phyloP scores from a whole-genome alignment of 2,329 filamentous ascomycete species.

The Pseudocercospora vitis region DNA sequence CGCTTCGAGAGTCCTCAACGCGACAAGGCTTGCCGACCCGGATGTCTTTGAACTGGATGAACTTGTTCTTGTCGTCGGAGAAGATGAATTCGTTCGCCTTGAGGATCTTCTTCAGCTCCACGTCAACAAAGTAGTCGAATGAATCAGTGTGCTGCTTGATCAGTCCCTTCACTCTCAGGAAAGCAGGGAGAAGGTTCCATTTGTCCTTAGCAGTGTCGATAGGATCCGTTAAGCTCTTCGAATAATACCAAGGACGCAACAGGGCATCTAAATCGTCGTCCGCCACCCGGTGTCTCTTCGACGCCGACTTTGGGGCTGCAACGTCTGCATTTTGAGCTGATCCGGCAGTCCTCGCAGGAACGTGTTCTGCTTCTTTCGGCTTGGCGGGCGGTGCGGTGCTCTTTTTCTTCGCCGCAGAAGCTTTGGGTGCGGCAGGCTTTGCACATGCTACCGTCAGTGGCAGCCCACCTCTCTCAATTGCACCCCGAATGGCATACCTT shows the following conservation, averaged over 20 bases:
- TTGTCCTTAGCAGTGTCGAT: slow-evolving; percentile 80
- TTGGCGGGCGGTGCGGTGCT: slow-evolving; percentile 15
- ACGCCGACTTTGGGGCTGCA: slow-evolving; percentile 4
- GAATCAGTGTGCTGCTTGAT: slow-evolving; percentile 99
- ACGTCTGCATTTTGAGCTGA: slow-evolving; percentile 3
- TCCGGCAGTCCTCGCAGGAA: not conserved
- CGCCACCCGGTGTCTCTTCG: slow-evolving; percentile 26
- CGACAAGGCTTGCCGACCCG: slow-evolving; percentile 80
- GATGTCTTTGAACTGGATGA: slow-evolving; percentile 70
- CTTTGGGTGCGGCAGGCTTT: slow-evolving; percentile 24
- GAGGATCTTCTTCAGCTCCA: slow-evolving; percentile 95
- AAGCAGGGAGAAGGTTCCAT: slow-evolving; percentile 95
- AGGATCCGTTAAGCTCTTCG: slow-evolving; percentile 65
- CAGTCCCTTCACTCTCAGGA: slow-evolving; percentile 93
- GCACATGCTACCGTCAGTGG: slow-evolving; percentile 15
- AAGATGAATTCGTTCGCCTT: slow-evolving; percentile 83
- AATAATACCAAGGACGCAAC: slow-evolving; percentile 69
- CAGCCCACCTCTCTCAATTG: slow-evolving; percentile 12
- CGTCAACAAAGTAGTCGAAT: slow-evolving; percentile 97
- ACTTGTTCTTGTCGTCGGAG: slow-evolving; percentile 94
- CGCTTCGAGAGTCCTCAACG: slow-evolving; percentile 69
- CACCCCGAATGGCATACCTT: slow-evolving; percentile 29
- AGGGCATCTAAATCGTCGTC: slow-evolving; percentile 56
- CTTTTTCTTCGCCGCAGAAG: slow-evolving; percentile 18
- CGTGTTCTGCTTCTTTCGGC: slow-evolving; percentile 9